These are phyloP conservation scores for Neltuma alba DNA, from an alignment of 306 rosid genomes.

Conservation along the genomic window DNA sequence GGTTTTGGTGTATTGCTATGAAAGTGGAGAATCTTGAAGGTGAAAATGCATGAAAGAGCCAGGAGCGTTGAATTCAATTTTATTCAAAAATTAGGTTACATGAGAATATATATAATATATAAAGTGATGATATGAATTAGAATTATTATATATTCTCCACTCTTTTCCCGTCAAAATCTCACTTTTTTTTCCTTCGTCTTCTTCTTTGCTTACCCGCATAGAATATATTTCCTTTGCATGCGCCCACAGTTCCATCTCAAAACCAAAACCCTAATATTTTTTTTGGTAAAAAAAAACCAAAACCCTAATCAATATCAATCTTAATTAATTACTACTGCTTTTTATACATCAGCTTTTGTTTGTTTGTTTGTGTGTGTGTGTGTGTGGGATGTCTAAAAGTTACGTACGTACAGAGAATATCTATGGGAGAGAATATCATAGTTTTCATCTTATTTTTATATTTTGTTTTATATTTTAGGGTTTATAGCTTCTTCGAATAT, in stretches of 20 bases:
- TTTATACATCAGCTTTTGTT: neutral
- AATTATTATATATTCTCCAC: constrained; percentile 16
- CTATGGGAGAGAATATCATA: neutral
- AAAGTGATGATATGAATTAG: constrained; percentile 14
- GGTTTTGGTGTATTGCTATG: neutral
- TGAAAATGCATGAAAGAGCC: constrained; percentile 4
- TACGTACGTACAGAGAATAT: too few species aligned
- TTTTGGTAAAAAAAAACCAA: too few species aligned
- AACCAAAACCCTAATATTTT: too few species aligned
- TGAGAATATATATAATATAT: too few species aligned
- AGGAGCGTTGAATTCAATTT: constrained; percentile 27
- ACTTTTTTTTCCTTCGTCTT: neutral
- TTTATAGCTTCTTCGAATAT: neutral
- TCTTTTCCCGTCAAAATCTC: neutral
- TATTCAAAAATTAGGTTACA: constrained; percentile 21
- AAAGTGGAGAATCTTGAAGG: constrained; percentile 35
- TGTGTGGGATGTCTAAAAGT: neutral
- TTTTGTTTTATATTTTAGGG: neutral
- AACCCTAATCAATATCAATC: neutral
- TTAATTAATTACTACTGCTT: neutral
- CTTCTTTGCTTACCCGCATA: neutral
- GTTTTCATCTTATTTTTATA: neutral
- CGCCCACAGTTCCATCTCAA: neutral
- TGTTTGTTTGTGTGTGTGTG: neutral
- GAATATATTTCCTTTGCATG: neutral